Conservation (phyloP, 805 yeast species). For the Saccharomycopsis sp. region DNA sequence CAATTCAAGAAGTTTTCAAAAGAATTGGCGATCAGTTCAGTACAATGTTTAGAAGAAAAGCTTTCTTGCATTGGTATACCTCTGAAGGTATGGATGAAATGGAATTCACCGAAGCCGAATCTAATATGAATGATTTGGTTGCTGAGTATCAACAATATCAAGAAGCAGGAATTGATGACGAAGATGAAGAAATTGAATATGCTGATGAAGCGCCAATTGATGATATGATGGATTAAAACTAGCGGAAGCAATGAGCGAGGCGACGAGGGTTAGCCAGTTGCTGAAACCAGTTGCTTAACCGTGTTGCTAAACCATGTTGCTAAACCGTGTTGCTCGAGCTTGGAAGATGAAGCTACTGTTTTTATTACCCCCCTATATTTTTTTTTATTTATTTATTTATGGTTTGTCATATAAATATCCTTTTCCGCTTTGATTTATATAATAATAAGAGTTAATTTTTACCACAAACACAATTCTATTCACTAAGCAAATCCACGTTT, state of each 20-base stretch:
- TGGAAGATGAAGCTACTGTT: not conserved
- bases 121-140: conserved; percentile 82
- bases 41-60: conserved; percentile 89
- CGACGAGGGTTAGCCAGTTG: not conserved
- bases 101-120: conserved; percentile 92
- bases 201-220: conserved; percentile 59
- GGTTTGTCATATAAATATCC: not conserved
- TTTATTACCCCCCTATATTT: not conserved
- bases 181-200: conserved; percentile 58
- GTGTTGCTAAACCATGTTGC: not conserved
- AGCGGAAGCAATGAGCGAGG: not conserved
- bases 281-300: not conserved
- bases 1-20: conserved; percentile 84
- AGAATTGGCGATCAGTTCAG: conserved; percentile 86
- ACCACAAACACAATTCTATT: not conserved
- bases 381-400: not conserved
- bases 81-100: conserved; percentile 94
- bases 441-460: not conserved
- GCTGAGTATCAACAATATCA: conserved; percentile 91
- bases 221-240: conserved; percentile 24
- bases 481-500: conserved; percentile 11
- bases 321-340: not conserved
- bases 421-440: not conserved
- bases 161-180: conserved; percentile 71
- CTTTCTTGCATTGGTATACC: conserved; percentile 95